These are phyloP conservation scores for Mucor mucedo DNA, from an alignment of 371 early-diverging fungal genomes.

Conservation along the genomic window DNA sequence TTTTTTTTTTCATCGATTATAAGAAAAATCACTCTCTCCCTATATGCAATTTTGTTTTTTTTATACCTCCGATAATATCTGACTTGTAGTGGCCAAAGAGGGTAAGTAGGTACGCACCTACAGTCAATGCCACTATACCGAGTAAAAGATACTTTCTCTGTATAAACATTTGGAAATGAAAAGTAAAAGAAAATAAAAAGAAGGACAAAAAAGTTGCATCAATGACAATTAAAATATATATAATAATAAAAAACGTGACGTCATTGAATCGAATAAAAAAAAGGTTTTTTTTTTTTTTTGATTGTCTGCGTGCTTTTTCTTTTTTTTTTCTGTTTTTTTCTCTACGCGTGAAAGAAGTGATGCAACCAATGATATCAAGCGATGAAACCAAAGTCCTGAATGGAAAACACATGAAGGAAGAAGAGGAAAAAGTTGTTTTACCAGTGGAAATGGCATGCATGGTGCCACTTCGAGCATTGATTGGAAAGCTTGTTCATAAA, in stretches of 20 bases:
- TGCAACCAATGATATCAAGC: constrained; percentile 23
- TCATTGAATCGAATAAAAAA: background rate
- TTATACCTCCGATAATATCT: constrained; percentile 2
- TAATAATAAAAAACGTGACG: background rate
- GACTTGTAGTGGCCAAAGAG: background rate
- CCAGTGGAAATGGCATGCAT: constrained; percentile 61
- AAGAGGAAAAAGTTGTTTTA: constrained; percentile 37
- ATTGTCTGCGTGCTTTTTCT: background rate
- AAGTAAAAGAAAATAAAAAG: background rate
- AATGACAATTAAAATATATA: background rate
- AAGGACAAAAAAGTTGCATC: background rate
- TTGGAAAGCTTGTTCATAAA: constrained; percentile 63
- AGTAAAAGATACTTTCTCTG: background rate
- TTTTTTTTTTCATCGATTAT: background rate
- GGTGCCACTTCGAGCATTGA: constrained; percentile 60
- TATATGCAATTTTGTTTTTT: background rate
- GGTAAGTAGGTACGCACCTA: background rate
- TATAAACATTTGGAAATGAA: background rate
- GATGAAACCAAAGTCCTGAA: constrained; percentile 17
- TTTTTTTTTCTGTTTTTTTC: background rate
- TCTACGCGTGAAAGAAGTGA: constrained; percentile 2
- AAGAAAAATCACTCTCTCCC: background rate
- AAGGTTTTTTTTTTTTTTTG: background rate
- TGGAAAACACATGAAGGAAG: constrained; percentile 2
- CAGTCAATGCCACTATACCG: background rate